Evolutionary conservation across 1,139 yeast genomes (phyloP).

Genomic region (Kodamaea plutei): DNA sequence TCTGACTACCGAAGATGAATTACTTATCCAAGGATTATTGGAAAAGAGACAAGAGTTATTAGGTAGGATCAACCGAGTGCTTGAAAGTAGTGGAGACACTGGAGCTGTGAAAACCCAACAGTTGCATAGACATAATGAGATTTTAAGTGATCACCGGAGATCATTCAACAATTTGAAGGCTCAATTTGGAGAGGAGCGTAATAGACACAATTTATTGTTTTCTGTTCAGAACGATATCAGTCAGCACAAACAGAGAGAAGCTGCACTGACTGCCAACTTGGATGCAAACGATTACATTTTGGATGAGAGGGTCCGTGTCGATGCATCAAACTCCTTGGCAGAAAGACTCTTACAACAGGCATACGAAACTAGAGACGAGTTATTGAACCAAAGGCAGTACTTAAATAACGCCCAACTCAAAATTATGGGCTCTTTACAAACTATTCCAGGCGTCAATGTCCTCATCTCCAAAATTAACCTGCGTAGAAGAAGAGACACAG

Average conservation of each 20-base stretch:
- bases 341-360: conserved; percentile 82
- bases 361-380: conserved; percentile 82
- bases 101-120: conserved; percentile 74
- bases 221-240: conserved; percentile 77
- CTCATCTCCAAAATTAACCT: conserved; percentile 79
- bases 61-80: conserved; percentile 33
- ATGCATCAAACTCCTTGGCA: conserved; percentile 68
- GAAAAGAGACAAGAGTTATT: conserved; percentile 31
- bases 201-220: conserved; percentile 66
- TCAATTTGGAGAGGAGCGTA: conserved; percentile 68
- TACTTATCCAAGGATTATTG: conserved; percentile 45
- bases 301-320: conserved; percentile 72
- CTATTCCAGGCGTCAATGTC: conserved; percentile 79
- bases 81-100: conserved; percentile 48
- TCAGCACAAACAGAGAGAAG: conserved; percentile 44
- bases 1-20: conserved; percentile 60
- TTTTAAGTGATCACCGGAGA: conserved; percentile 62
- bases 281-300: conserved; percentile 62
- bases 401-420: conserved; percentile 63
- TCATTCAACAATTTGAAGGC: conserved; percentile 58
- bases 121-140: conserved; percentile 76
- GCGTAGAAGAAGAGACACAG: conserved; percentile 80
- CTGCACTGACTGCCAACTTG: conserved; percentile 21
- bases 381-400: conserved; percentile 63
- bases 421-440: conserved; percentile 55